Evolutionary conservation across 345 rosid species (phyloP), one percentile per base, ranked within the genome.

Genomic region (Arabis hirsuta): DNA sequence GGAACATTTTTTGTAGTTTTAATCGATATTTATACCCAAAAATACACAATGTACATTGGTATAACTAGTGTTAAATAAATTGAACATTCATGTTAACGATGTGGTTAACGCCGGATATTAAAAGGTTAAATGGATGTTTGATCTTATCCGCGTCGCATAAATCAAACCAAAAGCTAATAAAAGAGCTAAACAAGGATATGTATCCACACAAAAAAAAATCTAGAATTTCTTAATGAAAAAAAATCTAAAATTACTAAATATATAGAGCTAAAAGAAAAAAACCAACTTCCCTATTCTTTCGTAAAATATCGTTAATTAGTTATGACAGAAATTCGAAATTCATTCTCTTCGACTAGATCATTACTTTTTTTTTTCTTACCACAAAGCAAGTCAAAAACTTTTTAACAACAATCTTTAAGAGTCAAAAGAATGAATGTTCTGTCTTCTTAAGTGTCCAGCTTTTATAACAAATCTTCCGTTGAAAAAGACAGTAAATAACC

Each of bases 381-480:
- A 14, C 53, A 41, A 48, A 27, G 31, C 52, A 71, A 66, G 53
- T 48, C 54, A 51, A 50, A 8, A 58, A 31, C 48, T 59, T 32
- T 16, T 6, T 6, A 12, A 67, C 12, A 19, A 0, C 22, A 62
- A 51, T 57, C 41, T 10, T 39, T 27, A 61, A 53, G 20, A 65
- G 73, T 60, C 78, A 67, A 63, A 10, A 32, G 54, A 58, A 22
- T 9, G 4, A 62, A 62, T 34, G 60, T 41, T 22, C 71, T 65
- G 66, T 73, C 65, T 12, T 14, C 48, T 54, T 13, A 11, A 55
- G 57, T 11, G 34, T 48, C 46, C 78, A 65, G 31, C 66, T 50
- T 53, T 60, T n/a, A 47, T 62, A 69, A 69, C 79, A 2, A 62
- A 55, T 0, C 8, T 54, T 12, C 60, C 38, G 69, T 68, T 69